Conservation (phyloP, 2,329 filamentous ascomycete genomes). For the Trichophyton rubrum region DNA sequence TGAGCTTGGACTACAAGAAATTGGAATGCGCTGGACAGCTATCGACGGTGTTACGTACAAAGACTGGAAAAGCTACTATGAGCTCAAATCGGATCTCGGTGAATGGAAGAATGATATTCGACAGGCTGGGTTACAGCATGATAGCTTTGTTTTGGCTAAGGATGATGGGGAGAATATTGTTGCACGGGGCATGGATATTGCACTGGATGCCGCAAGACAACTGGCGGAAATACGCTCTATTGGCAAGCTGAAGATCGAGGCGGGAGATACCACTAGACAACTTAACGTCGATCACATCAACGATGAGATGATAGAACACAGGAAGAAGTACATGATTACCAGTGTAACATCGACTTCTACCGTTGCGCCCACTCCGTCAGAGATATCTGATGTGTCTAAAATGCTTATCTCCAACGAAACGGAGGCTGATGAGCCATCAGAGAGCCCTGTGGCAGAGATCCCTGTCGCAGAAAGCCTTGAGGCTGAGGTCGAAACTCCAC, state of each 20-base stretch:
- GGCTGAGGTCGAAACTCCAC: background rate
- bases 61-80: constrained; percentile 92
- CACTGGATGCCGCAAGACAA: constrained; percentile 67
- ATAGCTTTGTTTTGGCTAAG: constrained; percentile 56
- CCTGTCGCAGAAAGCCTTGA: background rate
- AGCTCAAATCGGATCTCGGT: constrained; percentile 67
- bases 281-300: constrained; percentile 47
- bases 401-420: background rate
- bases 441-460: background rate
- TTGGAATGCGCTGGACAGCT: constrained; percentile 89
- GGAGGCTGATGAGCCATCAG: background rate
- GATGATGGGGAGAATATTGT: constrained; percentile 57
- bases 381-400: background rate
- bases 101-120: constrained; percentile 78
- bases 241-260: constrained; percentile 68
- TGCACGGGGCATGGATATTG: constrained; percentile 65
- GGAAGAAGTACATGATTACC: background rate
- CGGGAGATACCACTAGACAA: constrained; percentile 61
- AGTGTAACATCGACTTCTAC: background rate
- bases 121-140: constrained; percentile 60
- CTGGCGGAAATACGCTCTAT: constrained; percentile 70
- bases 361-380: background rate
- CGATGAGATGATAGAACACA: background rate
- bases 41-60: constrained; percentile 93
- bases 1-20: constrained; percentile 74